phyloP scores from a whole-genome alignment of 805 yeast species.

The Yarrowia divulgata region DNA sequence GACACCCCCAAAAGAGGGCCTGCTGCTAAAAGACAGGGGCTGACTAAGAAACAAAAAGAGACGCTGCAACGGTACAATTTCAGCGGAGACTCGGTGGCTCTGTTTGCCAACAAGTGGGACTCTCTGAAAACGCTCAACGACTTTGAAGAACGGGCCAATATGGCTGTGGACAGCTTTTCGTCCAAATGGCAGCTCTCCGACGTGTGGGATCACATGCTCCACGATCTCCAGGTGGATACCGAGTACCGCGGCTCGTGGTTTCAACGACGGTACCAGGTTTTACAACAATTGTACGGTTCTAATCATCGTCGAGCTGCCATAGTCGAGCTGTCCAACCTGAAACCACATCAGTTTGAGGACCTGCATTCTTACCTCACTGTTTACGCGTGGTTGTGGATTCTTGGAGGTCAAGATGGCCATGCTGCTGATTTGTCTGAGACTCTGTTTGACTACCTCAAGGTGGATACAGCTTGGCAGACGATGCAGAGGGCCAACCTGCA shows the following conservation, averaged over 20 bases:
- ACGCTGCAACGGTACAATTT: neutral
- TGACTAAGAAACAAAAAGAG: neutral
- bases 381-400: constrained; percentile 4
- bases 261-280: neutral
- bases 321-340: neutral
- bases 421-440: neutral
- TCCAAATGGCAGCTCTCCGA: neutral
- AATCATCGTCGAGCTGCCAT: neutral
- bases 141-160: neutral
- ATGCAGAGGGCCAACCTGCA: neutral
- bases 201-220: neutral
- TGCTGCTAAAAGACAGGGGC: neutral
- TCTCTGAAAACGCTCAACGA: neutral
- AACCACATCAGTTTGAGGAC: neutral
- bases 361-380: neutral
- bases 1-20: neutral
- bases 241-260: neutral
- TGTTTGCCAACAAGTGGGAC: neutral
- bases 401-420: constrained; percentile 10
- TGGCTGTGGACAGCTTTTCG: neutral
- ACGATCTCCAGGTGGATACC: neutral
- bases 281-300: neutral
- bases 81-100: neutral
- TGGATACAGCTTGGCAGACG: neutral
- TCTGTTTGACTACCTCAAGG: neutral